Evolutionary conservation across 768 basidiomycete species (phyloP), one percentile per base, ranked within the genome.

Genomic region (Hericium rajendrae): DNA sequence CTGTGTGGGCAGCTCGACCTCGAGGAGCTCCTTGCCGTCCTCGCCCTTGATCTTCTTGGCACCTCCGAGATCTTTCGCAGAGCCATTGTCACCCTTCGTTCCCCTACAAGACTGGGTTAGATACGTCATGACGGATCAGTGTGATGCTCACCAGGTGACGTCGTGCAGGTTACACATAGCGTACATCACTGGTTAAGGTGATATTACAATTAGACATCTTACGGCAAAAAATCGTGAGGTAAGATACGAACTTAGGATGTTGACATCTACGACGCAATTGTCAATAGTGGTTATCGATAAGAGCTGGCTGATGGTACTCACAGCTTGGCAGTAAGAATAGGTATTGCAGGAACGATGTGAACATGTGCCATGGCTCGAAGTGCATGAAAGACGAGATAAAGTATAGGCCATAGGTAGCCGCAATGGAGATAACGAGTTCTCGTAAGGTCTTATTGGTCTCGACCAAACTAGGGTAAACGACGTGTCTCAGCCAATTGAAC

Each of bases 301-400:
- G 16, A 26, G 26, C 26, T 40, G 48, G 57, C 37, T 5, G 24
- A 12, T 15, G 41, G 13, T 13, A 20, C 20, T 72, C 59, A 83
- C 82, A 84, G 60, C 78, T 79, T 55, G 92, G 92, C 40, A 93
- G 77, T 63, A 94, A 79, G 78, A 97, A 89, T 78, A 97, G 79
- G 72, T 95, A 98, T 69, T 94, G 89, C 50, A 84, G 66, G 77
- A 94, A 93, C 56, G 85, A 91, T 12, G 94, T 95, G 71, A 97
- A 80, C 83, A 97, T 88, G 78, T 97, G 94, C 92, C 93, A 95
- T 0, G 94, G 94, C 68, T 98, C 94, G 39, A 92, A 71, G 64
- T 94, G 91, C 73, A 98, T 83, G 70, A 95, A 72, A 8, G 88
- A 91, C 58, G 86, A 80, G 65, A 95, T 71, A 66, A 97, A 78